Base-by-base conservation (phyloP, 192 early-diverging fungal genomes). In the Coemansia asiatica region DNA sequence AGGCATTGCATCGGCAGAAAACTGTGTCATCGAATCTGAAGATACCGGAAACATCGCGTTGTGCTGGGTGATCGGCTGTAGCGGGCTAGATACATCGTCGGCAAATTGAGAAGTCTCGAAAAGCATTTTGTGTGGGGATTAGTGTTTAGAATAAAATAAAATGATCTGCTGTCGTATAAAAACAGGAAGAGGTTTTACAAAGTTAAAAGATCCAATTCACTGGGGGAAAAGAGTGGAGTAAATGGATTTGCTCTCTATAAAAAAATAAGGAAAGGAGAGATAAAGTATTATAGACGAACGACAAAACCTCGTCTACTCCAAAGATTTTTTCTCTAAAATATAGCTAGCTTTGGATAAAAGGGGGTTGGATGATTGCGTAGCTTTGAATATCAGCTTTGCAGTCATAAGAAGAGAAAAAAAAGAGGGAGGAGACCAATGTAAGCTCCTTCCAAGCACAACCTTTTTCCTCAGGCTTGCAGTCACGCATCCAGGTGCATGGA, bases 401-500 rank as follows among this genome's bases (percentile, higher is more conserved):
- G 31, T 8, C 3, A 33, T 3, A 9, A 44, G 15, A 12, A 44
- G 40, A 44, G 40, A 44, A 44, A 13, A 16, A 26, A 66, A 50
- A 50, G 47, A 50, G 35, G 47, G 27, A 50, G 18, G 18, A 12
- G 29, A 36, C 56, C 56, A 57, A 36, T 31, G 56, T 57, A 57
- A 57, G n/a, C n/a, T n/a, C n/a, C n/a, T 53, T 51, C 40, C 5
- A 56, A 46, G 12, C 19, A 35, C 49, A n/a, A n/a, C n/a, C n/a
- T n/a, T 40, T 53, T 29, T 48, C 22, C 47, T 29, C 51, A 26
- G 64, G 40, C 56, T 57, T 66, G 46, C 19, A 44, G 64, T 46
- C 56, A 66, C 46, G 44, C 64, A 35, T 55, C 22, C 18, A 55
- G 51, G 57, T 66, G 64, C 46, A 66, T 66, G 64, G 64, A 55